Conservation (phyloP, 2,329 filamentous ascomycete species). For the Colletotrichum musae region DNA sequence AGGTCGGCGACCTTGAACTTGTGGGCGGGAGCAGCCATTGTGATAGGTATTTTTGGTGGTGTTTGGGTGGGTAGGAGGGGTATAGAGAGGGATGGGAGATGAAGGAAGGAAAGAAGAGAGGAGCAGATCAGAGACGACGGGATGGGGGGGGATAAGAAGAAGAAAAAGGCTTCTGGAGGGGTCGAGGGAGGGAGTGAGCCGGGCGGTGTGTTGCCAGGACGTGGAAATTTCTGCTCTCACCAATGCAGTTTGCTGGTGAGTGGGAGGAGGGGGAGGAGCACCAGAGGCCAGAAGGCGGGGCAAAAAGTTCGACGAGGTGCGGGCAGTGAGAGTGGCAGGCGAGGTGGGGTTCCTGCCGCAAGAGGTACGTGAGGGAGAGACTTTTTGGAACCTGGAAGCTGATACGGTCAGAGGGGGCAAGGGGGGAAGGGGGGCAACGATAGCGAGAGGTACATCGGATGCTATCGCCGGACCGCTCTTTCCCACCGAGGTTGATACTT, state of each 20-base stretch:
- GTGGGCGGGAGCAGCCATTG: conserved; percentile 84
- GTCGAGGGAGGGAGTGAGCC: conserved; percentile 28
- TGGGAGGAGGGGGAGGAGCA: conserved; percentile 8
- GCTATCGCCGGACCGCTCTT: conserved; percentile 4
- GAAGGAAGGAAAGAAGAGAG: conserved; percentile 37
- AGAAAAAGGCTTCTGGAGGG: conserved; percentile 36
- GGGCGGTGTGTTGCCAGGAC: conserved; percentile 15
- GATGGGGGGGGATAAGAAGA: conserved; percentile 36
- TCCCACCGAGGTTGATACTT: too few species aligned
- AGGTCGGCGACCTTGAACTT: conserved; percentile 99
- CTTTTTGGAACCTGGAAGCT: conserved; percentile 10
- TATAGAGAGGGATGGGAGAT: conserved; percentile 35
- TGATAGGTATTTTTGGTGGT: conserved; percentile 47
- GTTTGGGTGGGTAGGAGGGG: conserved; percentile 32
- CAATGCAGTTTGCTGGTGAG: conserved; percentile 16
- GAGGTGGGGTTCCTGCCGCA: conserved; percentile 30
- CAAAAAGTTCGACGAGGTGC: conserved; percentile 37
- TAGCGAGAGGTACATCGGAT: conserved; percentile 15
- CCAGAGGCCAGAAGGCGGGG: conserved; percentile 28
- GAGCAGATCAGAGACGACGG: not conserved
- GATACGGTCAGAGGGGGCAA: not conserved
- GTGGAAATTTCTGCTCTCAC: conserved; percentile 39
- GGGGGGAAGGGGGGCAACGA: conserved; percentile 11
- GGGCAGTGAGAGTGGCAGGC: conserved; percentile 31
- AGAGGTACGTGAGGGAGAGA: conserved; percentile 16